These are phyloP conservation scores for Dipodascopsis uninucleata DNA, from an alignment of 805 yeast genomes.

Conservation along the genomic window DNA sequence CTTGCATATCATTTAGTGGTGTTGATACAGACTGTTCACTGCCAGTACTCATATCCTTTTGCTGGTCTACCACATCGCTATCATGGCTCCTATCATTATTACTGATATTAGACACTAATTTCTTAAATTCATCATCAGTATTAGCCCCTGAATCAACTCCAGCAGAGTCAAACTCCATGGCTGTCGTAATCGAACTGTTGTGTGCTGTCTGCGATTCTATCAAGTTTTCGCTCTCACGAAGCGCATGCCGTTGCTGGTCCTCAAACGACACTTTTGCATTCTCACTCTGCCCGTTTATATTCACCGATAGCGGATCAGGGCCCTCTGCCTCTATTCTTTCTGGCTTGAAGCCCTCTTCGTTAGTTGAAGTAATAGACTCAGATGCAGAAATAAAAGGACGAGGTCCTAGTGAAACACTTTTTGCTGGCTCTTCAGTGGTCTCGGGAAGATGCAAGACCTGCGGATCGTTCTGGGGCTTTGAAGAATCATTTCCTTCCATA, in stretches of 20 bases:
- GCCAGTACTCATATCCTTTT: no score
- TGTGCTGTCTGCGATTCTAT: neutral
- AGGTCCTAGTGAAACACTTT: neutral
- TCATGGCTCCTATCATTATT: no score
- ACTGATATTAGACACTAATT: conserved; percentile 2
- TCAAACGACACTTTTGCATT: no score
- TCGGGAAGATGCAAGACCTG: conserved; percentile 2
- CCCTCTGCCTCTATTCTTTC: no score
- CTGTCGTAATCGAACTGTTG: conserved; percentile 8
- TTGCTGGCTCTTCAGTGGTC: neutral
- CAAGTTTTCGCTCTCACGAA: no score
- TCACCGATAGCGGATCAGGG: no score
- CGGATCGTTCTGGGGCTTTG: conserved; percentile 14
- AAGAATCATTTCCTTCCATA: conserved; percentile 27
- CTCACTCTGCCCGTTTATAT: no score
- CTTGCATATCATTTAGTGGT: no score
- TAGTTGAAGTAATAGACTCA: neutral
- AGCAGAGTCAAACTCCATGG: conserved; percentile 11
- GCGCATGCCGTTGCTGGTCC: no score
- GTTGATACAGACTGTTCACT: no score
- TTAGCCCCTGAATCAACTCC: conserved; percentile 2
- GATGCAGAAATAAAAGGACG: neutral
- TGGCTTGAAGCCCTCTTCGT: conserved; percentile 1
- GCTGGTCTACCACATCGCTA: no score
- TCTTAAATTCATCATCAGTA: conserved; percentile 5